Base-by-base conservation (phyloP, 192 early-diverging fungal species). In the Podila minutissima region DNA sequence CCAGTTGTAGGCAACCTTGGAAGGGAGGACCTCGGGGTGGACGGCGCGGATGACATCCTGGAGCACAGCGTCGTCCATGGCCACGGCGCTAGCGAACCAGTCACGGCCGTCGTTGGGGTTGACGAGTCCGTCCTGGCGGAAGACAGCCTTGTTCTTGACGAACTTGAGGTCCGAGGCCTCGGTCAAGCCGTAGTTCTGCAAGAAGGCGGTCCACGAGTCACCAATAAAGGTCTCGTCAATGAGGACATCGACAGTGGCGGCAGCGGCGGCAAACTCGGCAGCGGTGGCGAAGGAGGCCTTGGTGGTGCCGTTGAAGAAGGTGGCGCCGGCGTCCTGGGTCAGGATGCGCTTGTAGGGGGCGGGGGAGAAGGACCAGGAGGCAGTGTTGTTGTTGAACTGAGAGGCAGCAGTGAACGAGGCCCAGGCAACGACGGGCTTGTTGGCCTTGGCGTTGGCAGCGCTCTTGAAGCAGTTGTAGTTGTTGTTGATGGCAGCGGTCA, bases 41-140 rank as follows among this genome's bases (percentile, higher is more conserved):
- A 87, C 78, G 3, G 88, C 90, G 58, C 89, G 87, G 62, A 93
- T 85, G 7, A 94, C 63, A 71, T 94, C 93, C 71, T 92, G 89
- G 49, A 94, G 85, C 24, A 91, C 78, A 24, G 90, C 89, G 75
- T 94, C 92, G 19, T 86, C 84, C 86, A 91, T 91, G 20, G 67
- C 88, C 33, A 93, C 77, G 7, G 91, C 92, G 10, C 86, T 67
- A 60, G 91, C 90, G 73, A 93, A 93, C 92, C 92, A 94, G 64
- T 90, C 92, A 55, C 83, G 81, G 31, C 92, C 92, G 65, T 89
- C 89, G 51, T 84, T 83, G 3, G 75, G 79, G 81, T 85, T 93
- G 58, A 88, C 82, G 11, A 91, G 31, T 67, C 91, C 89, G 74
- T 94, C 93, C 72, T 90, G 88, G 55, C 92, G 83, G 85, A 81